Evolutionary conservation across 1,139 yeast genomes (phyloP).

Genomic region (Ogataea hybrid): DNA sequence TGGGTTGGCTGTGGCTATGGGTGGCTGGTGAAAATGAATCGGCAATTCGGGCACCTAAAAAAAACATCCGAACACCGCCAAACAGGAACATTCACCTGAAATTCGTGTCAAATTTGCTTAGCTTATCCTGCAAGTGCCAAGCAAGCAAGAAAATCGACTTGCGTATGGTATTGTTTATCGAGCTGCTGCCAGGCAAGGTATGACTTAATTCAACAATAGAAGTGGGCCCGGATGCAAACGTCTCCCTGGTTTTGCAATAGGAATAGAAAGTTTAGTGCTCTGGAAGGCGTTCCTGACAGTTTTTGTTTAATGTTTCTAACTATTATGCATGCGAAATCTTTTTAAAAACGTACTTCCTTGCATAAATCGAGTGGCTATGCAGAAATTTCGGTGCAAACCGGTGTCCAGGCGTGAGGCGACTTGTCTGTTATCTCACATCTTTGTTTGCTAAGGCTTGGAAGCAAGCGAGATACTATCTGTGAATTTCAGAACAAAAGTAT

Average conservation of each 20-base stretch:
- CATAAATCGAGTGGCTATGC: constrained; percentile 1
- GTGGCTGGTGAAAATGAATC: not conserved
- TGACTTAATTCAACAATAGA: not conserved
- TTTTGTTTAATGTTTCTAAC: not conserved
- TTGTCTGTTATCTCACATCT: not conserved
- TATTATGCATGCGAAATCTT: constrained; percentile 1
- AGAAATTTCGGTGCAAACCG: not conserved
- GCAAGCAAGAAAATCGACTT: not conserved
- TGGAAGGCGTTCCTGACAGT: constrained; percentile 2
- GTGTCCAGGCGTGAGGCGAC: not conserved
- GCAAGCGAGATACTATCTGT: no score
- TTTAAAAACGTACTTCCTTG: not conserved
- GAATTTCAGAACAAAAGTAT: not conserved
- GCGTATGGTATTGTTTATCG: not conserved
- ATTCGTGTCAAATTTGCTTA: not conserved
- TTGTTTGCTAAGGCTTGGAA: constrained; percentile 1
- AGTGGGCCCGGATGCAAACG: not conserved
- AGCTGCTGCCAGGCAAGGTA: not conserved
- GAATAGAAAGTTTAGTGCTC: no score
- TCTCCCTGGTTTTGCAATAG: not conserved
- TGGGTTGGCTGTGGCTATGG: not conserved
- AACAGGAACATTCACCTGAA: not conserved
- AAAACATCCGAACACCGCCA: not conserved
- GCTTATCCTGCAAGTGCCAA: not conserved
- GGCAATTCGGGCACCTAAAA: not conserved